Base-by-base conservation (phyloP, 768 basidiomycete species). In the Termitomyces bulborhizus region DNA sequence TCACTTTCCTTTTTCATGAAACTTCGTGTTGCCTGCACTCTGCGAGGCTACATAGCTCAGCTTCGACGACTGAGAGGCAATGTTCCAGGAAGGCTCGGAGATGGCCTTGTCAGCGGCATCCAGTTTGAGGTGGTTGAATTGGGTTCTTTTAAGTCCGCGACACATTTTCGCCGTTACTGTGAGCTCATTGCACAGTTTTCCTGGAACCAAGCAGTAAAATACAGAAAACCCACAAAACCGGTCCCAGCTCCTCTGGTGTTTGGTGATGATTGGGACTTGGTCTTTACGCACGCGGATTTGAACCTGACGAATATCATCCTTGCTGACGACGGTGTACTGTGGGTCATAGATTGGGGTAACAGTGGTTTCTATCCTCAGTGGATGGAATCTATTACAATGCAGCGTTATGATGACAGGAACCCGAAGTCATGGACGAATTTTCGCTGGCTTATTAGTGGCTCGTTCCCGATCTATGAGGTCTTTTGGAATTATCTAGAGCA, bases 321-420 rank as follows among this genome's bases (percentile, higher is more conserved):
- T 6, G 61, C 55, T n/a, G 57, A 65, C 3, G 63, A 66, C 40
- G 68, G 66, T 1, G 53, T 53, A 15, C 51, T 71, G 6, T 72
- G 68, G 68, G 46, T 71, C 16, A 58, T 71, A 31, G 71, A 71
- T 58, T 71, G 68, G 67, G 66, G 37, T 0, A 46, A 53, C 16
- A 53, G 62, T 4, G 69, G 70, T 3, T 65, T 54, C 37, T 72
- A 63, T 48, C 70, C 70, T 6, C 53, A 15, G 4, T 72, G 67
- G 64, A 60, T 66, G 13, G 66, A 68, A 40, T 48, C 39, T 13
- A 18, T 55, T 6, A 45, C 37, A 8, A 58, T 68, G 61, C 21
- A 37, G 21, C 43, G 26, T 32, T 36, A 42, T 34, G 46, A 24
- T 29, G 1, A 42, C 42, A 24, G 6, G 6, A 16, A 32, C 26